phyloP scores from a whole-genome alignment of 164 flowering plant genomes.

The Litsea cubeba region DNA sequence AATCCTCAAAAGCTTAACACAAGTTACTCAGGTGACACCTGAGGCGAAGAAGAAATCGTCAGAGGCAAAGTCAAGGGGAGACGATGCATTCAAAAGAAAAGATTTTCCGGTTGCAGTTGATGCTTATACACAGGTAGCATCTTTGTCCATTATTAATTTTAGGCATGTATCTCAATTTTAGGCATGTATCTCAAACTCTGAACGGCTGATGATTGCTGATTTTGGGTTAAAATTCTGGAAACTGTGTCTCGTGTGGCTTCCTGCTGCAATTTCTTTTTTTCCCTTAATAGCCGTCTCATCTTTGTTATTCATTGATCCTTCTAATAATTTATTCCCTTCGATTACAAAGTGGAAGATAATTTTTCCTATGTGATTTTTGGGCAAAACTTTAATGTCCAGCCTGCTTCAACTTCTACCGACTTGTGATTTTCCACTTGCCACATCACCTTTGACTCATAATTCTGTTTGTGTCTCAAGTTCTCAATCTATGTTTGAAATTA shows the following conservation, averaged over 20 bases:
- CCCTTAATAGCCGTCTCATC: no score
- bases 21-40: conserved; percentile 51
- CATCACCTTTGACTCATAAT: not conserved
- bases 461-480: no score
- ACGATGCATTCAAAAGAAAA: conserved; percentile 70
- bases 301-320: no score
- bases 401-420: not conserved
- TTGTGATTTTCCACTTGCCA: not conserved
- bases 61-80: conserved; percentile 88
- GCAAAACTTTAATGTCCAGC: not conserved
- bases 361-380: no score
- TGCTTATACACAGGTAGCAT: conserved; percentile 83
- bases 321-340: no score
- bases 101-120: conserved; percentile 69
- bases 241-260: not conserved
- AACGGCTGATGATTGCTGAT: not conserved
- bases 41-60: conserved; percentile 81
- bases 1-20: not conserved
- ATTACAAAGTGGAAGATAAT: no score
- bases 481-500: no score
- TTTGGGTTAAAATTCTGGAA: not conserved
- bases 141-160: not conserved
- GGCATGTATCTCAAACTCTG: not conserved
- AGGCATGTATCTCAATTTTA: not conserved
- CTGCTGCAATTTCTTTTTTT: no score